Percentiles rank a stretch among this genome's conserved stretches.
Evolutionary conservation across 768 basidiomycete genomes (phyloP).

Genomic region (Russula foetens): DNA sequence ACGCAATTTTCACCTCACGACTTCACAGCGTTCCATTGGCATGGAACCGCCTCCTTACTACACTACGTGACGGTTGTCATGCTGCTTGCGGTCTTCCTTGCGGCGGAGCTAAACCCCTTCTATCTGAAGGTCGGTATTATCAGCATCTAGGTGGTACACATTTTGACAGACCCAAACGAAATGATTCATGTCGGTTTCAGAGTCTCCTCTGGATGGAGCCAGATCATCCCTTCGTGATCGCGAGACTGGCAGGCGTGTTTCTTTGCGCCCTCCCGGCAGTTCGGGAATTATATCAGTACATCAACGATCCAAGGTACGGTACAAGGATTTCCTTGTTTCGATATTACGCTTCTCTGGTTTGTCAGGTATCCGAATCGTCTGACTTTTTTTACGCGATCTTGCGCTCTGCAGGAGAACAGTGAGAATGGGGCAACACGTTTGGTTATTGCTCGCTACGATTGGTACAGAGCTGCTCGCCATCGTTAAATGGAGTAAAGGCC

Average conservation of each 20-base stretch:
- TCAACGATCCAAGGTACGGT: conserved; percentile 70
- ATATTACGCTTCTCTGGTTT: neutral
- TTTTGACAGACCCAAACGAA: neutral
- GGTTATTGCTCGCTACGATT: conserved; percentile 82
- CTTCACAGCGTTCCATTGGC: conserved; percentile 86
- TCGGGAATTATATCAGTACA: conserved; percentile 76
- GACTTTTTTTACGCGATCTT: conserved; percentile 16
- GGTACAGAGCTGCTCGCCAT: conserved; percentile 75
- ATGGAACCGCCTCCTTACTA: conserved; percentile 60
- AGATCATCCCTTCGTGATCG: conserved; percentile 76
- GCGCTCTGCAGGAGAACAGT: conserved; percentile 52
- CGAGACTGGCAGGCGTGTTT: conserved; percentile 65
- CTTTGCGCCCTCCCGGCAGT: conserved; percentile 83
- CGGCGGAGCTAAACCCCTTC: conserved; percentile 81
- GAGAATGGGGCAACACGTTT: conserved; percentile 85
- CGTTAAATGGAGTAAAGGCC: conserved; percentile 71
- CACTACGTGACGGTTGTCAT: conserved; percentile 71
- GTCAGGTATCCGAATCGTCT: conserved; percentile 2
- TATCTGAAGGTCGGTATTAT: conserved; percentile 62
- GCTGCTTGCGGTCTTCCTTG: conserved; percentile 69
- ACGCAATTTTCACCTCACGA: conserved; percentile 84
- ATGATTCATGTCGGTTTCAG: conserved; percentile 26
- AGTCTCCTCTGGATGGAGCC: conserved; percentile 82
- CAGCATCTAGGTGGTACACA: neutral
- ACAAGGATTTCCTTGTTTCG: neutral